These are phyloP conservation scores for Penicillium sp. DNA, from an alignment of 2,329 filamentous ascomycete genomes.

Conservation along the genomic window DNA sequence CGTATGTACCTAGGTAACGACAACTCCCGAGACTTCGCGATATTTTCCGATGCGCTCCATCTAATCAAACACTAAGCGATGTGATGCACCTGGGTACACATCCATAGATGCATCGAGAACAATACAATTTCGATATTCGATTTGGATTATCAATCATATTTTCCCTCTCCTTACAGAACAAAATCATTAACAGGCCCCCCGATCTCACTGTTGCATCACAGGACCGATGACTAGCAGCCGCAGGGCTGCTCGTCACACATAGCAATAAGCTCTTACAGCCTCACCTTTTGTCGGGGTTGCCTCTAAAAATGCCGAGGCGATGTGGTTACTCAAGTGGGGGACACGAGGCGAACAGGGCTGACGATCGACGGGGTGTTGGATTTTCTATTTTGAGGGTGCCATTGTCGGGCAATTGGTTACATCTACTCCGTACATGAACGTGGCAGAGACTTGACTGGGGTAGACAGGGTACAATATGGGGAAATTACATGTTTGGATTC, in stretches of 20 bases:
- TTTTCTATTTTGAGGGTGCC: slow-evolving; percentile 2
- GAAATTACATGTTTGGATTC: background rate
- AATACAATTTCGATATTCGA: too few relatives aligned
- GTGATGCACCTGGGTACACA: too few relatives aligned
- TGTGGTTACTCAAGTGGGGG: background rate
- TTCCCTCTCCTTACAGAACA: too few relatives aligned
- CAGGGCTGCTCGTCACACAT: background rate
- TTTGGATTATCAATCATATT: too few relatives aligned
- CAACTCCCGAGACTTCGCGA: background rate
- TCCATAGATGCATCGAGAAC: too few relatives aligned
- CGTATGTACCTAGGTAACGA: background rate
- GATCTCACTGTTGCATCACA: background rate
- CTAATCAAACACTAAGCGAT: background rate
- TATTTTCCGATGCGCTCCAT: background rate
- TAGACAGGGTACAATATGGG: background rate
- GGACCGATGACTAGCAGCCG: background rate
- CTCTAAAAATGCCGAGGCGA: background rate
- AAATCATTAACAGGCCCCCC: background rate
- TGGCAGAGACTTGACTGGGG: background rate
- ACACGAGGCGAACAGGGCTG: slow-evolving; percentile 15
- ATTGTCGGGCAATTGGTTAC: background rate
- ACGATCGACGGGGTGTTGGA: background rate
- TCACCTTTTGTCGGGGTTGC: background rate
- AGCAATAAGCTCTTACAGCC: slow-evolving; percentile 9
- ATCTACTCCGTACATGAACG: slow-evolving; percentile 4